These are phyloP conservation scores for Psidium guajava DNA, from an alignment of 345 rosid genomes.

Conservation along the genomic window DNA sequence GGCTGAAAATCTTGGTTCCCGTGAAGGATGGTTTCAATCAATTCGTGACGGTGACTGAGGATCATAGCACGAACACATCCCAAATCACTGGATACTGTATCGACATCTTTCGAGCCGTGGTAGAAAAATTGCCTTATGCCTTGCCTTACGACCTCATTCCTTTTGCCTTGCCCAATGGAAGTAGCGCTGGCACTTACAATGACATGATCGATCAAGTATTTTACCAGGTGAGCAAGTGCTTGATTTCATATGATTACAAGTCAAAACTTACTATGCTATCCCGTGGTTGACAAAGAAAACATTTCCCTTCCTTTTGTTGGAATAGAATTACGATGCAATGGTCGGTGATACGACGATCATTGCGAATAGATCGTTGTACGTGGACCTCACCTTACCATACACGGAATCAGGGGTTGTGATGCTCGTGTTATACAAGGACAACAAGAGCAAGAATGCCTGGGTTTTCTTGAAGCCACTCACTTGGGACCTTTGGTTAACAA, in stretches of 20 bases:
- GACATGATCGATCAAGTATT: background rate
- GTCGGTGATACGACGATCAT: background rate
- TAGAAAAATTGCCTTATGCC: background rate
- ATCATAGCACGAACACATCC: background rate
- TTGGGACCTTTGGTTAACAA: background rate
- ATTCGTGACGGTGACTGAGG: rapidly evolving
- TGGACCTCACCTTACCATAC: background rate
- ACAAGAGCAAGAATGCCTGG: background rate
- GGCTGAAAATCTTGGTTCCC: background rate
- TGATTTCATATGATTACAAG: background rate
- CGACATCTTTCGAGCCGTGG: background rate
- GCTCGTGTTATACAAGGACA: background rate
- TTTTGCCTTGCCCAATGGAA: rapidly evolving
- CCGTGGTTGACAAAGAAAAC: background rate
- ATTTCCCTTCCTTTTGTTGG: background rate
- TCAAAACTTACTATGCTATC: background rate
- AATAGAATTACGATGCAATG: background rate
- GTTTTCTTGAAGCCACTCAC: background rate
- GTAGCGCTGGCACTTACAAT: rapidly evolving
- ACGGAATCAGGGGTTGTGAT: background rate
- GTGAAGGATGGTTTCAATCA: rapidly evolving
- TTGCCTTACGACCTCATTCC: background rate
- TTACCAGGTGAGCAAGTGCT: background rate
- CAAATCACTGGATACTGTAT: background rate
- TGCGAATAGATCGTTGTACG: background rate